Base-by-base conservation (phyloP, 306 rosid species). In the Alnus glutinosa region DNA sequence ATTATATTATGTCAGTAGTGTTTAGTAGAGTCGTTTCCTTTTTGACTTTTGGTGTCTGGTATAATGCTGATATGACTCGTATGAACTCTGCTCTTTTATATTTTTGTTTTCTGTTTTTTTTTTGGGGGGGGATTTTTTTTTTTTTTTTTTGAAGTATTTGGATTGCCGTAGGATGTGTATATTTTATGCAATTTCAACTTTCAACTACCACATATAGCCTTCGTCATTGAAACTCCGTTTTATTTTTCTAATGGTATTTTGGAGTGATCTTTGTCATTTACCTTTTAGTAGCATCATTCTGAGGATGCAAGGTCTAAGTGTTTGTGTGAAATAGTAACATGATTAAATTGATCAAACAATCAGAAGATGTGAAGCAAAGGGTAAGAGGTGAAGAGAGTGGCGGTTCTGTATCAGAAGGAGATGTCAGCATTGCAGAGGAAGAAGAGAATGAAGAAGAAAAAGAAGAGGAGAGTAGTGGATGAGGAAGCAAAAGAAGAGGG, bases 311-410 rank as follows among this genome's bases (percentile, higher is more conserved):
- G 52, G 52, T 49, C 14, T 49, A 12, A 49, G 52, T 49, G 13
- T 49, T 12, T 49, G 52, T 9, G 52, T 10, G 52, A 49, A 49
- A 49, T 49, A 0, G 52, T 12, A 10, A 49, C 52, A 49, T 49
- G 52, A 10, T 49, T 9, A 49, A 9, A 9, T 49, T 49, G 52
- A 49, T 49, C 52, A 49, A 49, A 23, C 28, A 70, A 37, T 80
- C 80, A 77, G 87, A 36, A 77, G 77, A 55, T 77, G 57, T 80
- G 64, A 74, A 80, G 73, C 72, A 77, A 49, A 77, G 69, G 63
- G 36, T 77, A 76, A 74, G 36, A 75, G 77, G 37, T 49, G 82
- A 80, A 42, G 85, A 77, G 44, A 84, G 71, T 73, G 78, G 75
- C 46, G 49, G 70, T 75, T 77, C 82, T 73, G 55, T 77, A 39